A percentile compares a stretch with the other conserved stretches of the same genome.
Conservation (phyloP, 176 grass and related monocot genomes). For the Rhynchospora breviuscula region DNA sequence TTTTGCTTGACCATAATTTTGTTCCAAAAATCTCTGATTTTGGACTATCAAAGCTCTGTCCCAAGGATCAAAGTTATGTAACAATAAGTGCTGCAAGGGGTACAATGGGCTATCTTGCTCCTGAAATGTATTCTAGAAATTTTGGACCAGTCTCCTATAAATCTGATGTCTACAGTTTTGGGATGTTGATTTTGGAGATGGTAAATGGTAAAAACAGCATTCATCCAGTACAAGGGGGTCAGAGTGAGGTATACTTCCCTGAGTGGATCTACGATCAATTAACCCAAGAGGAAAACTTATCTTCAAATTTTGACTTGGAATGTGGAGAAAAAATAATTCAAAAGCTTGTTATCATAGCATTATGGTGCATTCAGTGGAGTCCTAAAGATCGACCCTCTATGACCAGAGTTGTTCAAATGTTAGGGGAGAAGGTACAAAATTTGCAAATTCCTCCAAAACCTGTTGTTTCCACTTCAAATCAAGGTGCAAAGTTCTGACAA, state of each 20-base stretch:
- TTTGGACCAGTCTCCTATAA: conserved; percentile 49
- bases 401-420: no score
- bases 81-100: conserved; percentile 41
- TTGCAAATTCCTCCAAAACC: conserved; percentile 22
- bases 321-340: background rate
- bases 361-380: no score
- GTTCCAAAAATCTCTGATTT: conserved; percentile 63
- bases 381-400: no score
- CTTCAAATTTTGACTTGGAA: background rate
- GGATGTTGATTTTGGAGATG: conserved; percentile 19
- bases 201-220: conserved; percentile 26
- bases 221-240: background rate
- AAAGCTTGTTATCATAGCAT: background rate
- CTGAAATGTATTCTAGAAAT: conserved; percentile 52
- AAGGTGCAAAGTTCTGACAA: background rate
- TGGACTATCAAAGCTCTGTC: conserved; percentile 46
- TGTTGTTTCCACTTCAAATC: background rate
- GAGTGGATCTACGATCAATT: conserved; percentile 47
- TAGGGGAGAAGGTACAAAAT: background rate
- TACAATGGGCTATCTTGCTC: conserved; percentile 13
- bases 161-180: conserved; percentile 61
- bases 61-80: conserved; percentile 36
- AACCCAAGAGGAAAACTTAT: background rate
- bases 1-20: conserved; percentile 43
- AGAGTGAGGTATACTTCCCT: conserved; percentile 28